Base-by-base conservation (phyloP, 768 basidiomycete genomes). In the Xanthoconium purpureum region DNA sequence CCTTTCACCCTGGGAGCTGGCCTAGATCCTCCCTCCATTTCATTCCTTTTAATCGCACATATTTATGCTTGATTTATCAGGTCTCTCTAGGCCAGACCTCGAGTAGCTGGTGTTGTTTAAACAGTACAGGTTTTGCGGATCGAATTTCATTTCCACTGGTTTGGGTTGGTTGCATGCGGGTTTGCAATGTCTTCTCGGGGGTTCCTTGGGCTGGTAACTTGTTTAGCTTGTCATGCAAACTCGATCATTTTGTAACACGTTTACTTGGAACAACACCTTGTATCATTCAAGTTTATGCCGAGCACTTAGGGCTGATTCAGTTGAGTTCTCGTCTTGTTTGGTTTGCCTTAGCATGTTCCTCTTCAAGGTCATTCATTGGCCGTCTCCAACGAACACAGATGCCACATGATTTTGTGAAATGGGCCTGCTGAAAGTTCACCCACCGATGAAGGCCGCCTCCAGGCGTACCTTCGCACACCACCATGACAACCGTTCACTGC, bases 61-160 rank as follows among this genome's bases (percentile, higher is more conserved):
- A 14, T 64, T 58, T 59, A 58, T 63, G 24, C 44, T 18, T 60
- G 52, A 67, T 53, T 56, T 57, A 60, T 56, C 30, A 20, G 53
- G 51, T 52, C 37, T 35, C 54, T 59, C 35, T 56, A 56, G 52
- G 40, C 56, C 12, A 50, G 62, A 45, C 33, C 58, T 58, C 52
- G 50, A 64, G 52, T 36, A 18, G 45, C 38, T 47, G 43, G 36
- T 44, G 52, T 50, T 60, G 54, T 57, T 56, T 47, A 39, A 47
- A 17, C 9, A 30, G 9, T 57, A 47, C 2, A 50, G 48, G 37
- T 24, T 54, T 54, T 18, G 9, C 28, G 37, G 46, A 33, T 55
- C 51, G 33, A 47, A 44, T 50, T n/a, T 50, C 36, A 46, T 42
- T 52, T 62, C 55, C 63, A 55, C 55, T 54, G 60, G 59, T 40